phyloP scores from a whole-genome alignment of 2,329 filamentous ascomycete genomes.

The Nemania bipapillata region DNA sequence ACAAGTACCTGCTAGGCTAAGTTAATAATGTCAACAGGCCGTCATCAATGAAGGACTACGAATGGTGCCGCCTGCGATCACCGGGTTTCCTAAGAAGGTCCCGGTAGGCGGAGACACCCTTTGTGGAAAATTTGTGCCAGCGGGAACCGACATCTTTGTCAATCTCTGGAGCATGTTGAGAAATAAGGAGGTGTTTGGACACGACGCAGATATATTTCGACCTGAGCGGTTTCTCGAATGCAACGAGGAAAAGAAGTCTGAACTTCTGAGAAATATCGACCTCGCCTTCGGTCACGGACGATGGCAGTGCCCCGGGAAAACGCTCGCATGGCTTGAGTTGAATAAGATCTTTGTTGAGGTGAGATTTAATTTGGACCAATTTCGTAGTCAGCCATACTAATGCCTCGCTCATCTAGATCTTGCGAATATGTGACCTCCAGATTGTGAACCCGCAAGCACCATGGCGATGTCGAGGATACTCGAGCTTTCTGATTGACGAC shows the following conservation, averaged over 20 bases:
- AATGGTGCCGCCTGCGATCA: conserved; percentile 42
- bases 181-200: conserved; percentile 44
- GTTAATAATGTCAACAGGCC: conserved; percentile 34
- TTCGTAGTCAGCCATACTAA: conserved; percentile 11
- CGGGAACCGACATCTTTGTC: conserved; percentile 44
- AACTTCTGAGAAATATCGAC: conserved; percentile 40
- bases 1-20: neutral
- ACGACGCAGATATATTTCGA: conserved; percentile 43
- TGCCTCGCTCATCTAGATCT: conserved; percentile 30
- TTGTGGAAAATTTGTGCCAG: conserved; percentile 42
- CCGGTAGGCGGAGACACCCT: conserved; percentile 44
- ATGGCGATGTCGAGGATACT: conserved; percentile 40
- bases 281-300: conserved; percentile 45
- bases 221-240: conserved; percentile 45
- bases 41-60: conserved; percentile 46
- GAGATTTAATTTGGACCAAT: neutral
- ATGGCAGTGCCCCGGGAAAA: conserved; percentile 45
- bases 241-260: conserved; percentile 22
- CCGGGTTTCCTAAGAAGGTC: conserved; percentile 44
- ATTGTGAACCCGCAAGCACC: conserved; percentile 41
- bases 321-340: conserved; percentile 44
- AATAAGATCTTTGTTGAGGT: conserved; percentile 43
- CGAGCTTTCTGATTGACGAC: conserved; percentile 43
- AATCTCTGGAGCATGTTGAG: conserved; percentile 42
- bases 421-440: conserved; percentile 44